Base-by-base conservation (phyloP, 352 stramenopile genomes). In the Globisporangium lucens region DNA sequence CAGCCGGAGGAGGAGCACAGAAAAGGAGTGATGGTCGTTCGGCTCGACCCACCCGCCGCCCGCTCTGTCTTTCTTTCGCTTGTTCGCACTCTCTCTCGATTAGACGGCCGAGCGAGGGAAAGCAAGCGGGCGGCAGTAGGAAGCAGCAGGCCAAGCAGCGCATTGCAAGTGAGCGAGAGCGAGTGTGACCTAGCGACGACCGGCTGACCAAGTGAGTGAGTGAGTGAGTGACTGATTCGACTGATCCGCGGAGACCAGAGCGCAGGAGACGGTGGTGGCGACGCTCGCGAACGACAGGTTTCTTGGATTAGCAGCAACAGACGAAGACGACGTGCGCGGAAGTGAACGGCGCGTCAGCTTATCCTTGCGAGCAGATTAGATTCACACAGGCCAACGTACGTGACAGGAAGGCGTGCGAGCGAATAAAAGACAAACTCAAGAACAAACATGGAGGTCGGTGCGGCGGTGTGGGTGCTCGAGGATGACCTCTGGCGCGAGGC, bases 391-490 rank as follows among this genome's bases (percentile, higher is more conserved):
- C 15, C 15, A 15, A 36, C 38, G 12, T 46, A 46, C 38, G 38
- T 46, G 38, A 46, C 15, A 46, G 30, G 30, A 33, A 33, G n/a
- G 4, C 30, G 30, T 22, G n/a, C 29, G 56, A 57, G 12, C 1
- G 35, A 27, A 53, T 15, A 41, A 35, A 29, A 36, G 17, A 33
- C 36, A n/a, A 1, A 30, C 2, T 20, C 46, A 55, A 24, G 47
- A 15, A 20, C 24, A n/a, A 43, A 35, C 4, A 95, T 95, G 87
- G 85, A 95, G 59, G 75, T 88, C 60, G 83, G 87, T 22, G 73
- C 85, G 20, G 70, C 83, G 43, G 84, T 95, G 55, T 95, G 87
- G 87, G 83, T 90, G 67, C 85, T 92, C 52, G 77, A 90, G 58
- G 69, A 79, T 52, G 69, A 82, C 35, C n/a, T 91, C 47, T 95